Base-by-base conservation (phyloP, 441 rosid genomes). In the Erodium trifolium region DNA sequence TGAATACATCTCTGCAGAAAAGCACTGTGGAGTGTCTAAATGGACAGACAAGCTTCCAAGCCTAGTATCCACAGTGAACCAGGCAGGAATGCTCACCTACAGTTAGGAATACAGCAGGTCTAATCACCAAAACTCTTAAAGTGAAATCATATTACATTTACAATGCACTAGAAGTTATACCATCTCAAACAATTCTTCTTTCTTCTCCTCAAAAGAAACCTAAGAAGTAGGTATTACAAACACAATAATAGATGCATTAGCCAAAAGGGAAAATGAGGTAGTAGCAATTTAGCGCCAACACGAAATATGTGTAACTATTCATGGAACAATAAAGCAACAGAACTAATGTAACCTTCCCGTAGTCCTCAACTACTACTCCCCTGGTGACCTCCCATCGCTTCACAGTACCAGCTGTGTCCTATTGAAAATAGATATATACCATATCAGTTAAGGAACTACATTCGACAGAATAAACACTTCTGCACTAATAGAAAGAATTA, bases 11-110 rank as follows among this genome's bases (percentile, higher is more conserved):
- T 96, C 99, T 0, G 98, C 99, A 13, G 96, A 83, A 82, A 96
- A 96, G 87, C 99, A 96, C 73, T 96, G 99, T 4, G 98, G 97
- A 4, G 97, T 88, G 71, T 96, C 99, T 84, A 96, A 84, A 85
- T 96, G 98, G 71, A 93, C 68, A 51, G 98, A 93, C 84, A 96
- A 86, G 82, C 96, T 86, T 74, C 99, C 98, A 77, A 93, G 97
- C 82, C 96, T 86, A 45, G 96, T 86, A 79, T 96, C 99, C 78
- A 91, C 96, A 62, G 91, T 83, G 81, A 89, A 93, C 99, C 99
- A 96, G 17, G 97, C 85, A 78, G 98, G 99, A 79, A 96, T 86
- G 85, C 96, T 96, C 45, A 96, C 98, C 99, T 62, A 37, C 65
- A 62, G 34, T 62, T 11, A 29, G 37, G 35, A 27, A 23, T 60